These are phyloP conservation scores for Pseudopithomyces chartarum DNA, from an alignment of 2,329 filamentous ascomycete genomes.

Conservation along the genomic window DNA sequence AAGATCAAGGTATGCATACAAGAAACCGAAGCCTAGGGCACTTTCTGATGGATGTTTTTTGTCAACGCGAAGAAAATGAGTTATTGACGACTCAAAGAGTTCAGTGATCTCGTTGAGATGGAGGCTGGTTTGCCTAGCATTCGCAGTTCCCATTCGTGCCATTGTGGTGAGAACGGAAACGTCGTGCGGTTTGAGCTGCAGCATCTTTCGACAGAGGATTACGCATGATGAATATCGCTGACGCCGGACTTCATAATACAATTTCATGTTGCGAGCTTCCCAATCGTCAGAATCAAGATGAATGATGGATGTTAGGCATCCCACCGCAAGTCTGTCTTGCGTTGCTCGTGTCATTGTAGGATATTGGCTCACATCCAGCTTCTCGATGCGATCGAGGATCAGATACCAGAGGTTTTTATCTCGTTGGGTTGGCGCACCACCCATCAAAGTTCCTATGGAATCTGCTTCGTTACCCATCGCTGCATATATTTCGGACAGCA, in stretches of 20 bases:
- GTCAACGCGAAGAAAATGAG: constrained; percentile 49
- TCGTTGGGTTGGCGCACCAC: constrained; percentile 62
- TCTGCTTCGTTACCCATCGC: constrained; percentile 62
- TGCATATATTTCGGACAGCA: constrained; percentile 64
- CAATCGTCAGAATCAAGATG: constrained; percentile 57
- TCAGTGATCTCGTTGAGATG: constrained; percentile 53
- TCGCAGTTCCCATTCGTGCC: constrained; percentile 61
- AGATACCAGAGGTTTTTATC: constrained; percentile 63
- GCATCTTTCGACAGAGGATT: constrained; percentile 56
- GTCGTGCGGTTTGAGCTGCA: constrained; percentile 60
- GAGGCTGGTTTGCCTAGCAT: constrained; percentile 52
- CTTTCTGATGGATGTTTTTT: constrained; percentile 49
- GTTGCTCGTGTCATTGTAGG: constrained; percentile 32
- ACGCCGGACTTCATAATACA: constrained; percentile 60
- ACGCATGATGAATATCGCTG: constrained; percentile 40
- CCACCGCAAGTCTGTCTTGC: constrained; percentile 34
- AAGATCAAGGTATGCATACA: constrained; percentile 84
- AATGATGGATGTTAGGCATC: constrained; percentile 54
- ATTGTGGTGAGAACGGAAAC: constrained; percentile 60
- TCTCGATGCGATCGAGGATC: constrained; percentile 59
- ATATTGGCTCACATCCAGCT: constrained; percentile 46
- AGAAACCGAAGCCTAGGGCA: constrained; percentile 74
- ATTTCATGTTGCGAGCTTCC: constrained; percentile 60
- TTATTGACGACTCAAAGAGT: constrained; percentile 59
- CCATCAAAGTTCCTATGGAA: constrained; percentile 61